These are phyloP conservation scores for Corymbia maculata DNA, from an alignment of 345 rosid species.

Conservation along the genomic window DNA sequence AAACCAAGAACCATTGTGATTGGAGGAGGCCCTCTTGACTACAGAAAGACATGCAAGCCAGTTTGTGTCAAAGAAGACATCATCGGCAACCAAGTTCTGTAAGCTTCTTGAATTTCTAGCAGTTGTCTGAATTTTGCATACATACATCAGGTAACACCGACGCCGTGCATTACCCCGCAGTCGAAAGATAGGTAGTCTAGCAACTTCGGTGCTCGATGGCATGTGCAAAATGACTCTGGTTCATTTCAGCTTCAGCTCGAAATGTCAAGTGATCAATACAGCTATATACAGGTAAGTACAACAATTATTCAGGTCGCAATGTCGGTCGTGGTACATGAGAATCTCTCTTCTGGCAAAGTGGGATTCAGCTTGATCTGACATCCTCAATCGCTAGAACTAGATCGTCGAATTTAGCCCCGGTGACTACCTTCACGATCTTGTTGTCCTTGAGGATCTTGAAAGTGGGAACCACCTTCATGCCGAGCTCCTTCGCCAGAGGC, in stretches of 20 bases:
- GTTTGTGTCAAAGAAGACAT: neutral
- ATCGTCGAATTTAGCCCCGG: slow-evolving; percentile 72
- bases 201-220: neutral
- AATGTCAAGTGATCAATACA: neutral
- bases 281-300: neutral
- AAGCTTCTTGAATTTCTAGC: neutral
- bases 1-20: neutral
- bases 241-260: neutral
- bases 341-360: neutral
- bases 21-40: neutral
- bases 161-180: neutral
- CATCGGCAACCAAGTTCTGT: neutral
- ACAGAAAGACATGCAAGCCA: neutral
- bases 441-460: slow-evolving; percentile 78
- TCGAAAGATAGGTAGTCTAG: neutral
- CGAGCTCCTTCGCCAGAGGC: slow-evolving; percentile 93
- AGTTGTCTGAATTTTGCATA: neutral
- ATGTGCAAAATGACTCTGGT: neutral
- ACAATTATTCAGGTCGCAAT: neutral
- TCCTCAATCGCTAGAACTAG: slow-evolving; percentile 53
- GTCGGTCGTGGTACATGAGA: neutral
- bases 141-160: neutral
- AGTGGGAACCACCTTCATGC: slow-evolving; percentile 77
- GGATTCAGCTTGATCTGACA: slow-evolving; percentile 47
- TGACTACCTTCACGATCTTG: slow-evolving; percentile 68